Evolutionary conservation across 2,329 filamentous ascomycete species (phyloP).

Genomic region (Penicillium sp.): DNA sequence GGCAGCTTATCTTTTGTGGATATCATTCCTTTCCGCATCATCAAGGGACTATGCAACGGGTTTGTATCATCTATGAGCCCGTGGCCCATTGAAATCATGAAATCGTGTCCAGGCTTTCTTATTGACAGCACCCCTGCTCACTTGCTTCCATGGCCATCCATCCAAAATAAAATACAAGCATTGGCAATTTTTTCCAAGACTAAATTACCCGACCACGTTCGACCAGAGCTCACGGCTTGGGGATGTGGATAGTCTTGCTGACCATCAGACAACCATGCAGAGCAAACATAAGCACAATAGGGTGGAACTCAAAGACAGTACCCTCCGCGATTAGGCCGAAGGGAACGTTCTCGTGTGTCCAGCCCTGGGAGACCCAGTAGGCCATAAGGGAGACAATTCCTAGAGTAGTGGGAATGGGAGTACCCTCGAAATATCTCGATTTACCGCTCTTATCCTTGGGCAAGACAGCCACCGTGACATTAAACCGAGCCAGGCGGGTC

Average conservation of each 20-base stretch:
- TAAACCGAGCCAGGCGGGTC: slow-evolving; percentile 91
- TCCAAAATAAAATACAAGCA: slow-evolving; percentile 15
- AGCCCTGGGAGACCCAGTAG: slow-evolving; percentile 77
- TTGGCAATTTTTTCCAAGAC: slow-evolving; percentile 10
- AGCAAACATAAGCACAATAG: slow-evolving; percentile 72
- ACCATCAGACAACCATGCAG: slow-evolving; percentile 92
- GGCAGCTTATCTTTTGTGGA: neutral
- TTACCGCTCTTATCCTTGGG: slow-evolving; percentile 92
- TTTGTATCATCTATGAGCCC: neutral
- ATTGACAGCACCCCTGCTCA: slow-evolving; percentile 10
- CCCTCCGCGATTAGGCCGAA: slow-evolving; percentile 64
- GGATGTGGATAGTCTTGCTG: slow-evolving; percentile 89
- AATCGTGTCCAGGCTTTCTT: slow-evolving; percentile 13
- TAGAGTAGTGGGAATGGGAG: slow-evolving; percentile 87
- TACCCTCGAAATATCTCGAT: slow-evolving; percentile 92
- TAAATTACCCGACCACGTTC: slow-evolving; percentile 11
- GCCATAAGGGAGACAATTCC: slow-evolving; percentile 78
- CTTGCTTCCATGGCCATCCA: slow-evolving; percentile 17
- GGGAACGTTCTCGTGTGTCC: slow-evolving; percentile 74
- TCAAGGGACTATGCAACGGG: neutral
- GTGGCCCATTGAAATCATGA: slow-evolving; percentile 6
- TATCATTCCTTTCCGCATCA: neutral
- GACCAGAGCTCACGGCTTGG: slow-evolving; percentile 59
- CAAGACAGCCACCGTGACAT: slow-evolving; percentile 83
- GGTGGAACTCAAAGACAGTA: slow-evolving; percentile 74